These are phyloP conservation scores for Zygoascus meyerae DNA, from an alignment of 1,139 yeast genomes.

Conservation along the genomic window DNA sequence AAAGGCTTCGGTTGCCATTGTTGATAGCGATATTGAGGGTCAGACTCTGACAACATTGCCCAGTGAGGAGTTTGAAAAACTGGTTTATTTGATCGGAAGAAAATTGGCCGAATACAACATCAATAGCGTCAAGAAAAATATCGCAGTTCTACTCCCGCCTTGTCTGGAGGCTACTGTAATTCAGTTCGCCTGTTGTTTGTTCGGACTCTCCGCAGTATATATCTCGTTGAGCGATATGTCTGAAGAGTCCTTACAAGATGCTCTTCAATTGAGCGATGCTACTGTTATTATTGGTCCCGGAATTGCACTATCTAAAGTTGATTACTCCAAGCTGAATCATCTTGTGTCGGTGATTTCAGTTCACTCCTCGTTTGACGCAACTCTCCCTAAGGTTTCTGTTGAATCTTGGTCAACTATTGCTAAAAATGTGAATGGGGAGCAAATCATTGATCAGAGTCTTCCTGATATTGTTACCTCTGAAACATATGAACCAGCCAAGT, in stretches of 20 bases:
- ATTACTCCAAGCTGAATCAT: slow-evolving; percentile 9
- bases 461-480: not conserved
- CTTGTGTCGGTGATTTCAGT: slow-evolving; percentile 1
- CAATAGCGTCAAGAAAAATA: slow-evolving; percentile 9
- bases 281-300: slow-evolving; percentile 6
- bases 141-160: slow-evolving; percentile 26
- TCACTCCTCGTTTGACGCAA: not conserved
- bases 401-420: not conserved
- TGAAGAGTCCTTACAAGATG: slow-evolving; percentile 12
- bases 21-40: slow-evolving; percentile 3
- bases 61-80: slow-evolving; percentile 11
- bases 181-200: slow-evolving; percentile 13
- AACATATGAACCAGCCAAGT: slow-evolving; percentile 9
- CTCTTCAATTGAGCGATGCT: slow-evolving; percentile 7
- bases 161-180: slow-evolving; percentile 21
- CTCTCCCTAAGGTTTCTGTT: not conserved
- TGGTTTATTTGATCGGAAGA: slow-evolving; percentile 17
- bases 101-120: not conserved
- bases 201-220: slow-evolving; percentile 19
- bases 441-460: not conserved
- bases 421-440: not conserved
- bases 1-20: slow-evolving; percentile 9
- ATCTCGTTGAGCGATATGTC: slow-evolving; percentile 16
- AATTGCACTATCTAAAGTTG: slow-evolving; percentile 11
- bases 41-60: slow-evolving; percentile 3